phyloP scores from a whole-genome alignment of 192 early-diverging fungal species.

The Funneliformis geosporum region DNA sequence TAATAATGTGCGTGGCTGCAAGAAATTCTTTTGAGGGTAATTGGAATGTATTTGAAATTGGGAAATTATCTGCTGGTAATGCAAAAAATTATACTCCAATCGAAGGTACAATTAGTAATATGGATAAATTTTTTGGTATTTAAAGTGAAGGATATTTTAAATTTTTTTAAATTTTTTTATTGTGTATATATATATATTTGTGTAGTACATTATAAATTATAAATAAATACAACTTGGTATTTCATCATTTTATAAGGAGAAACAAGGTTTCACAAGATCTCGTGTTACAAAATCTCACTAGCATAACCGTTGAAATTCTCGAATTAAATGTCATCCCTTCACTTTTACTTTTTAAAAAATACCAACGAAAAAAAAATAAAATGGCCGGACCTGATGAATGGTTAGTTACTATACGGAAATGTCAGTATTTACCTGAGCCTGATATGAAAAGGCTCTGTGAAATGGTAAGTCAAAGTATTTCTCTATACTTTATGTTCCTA shows the following conservation, averaged over 20 bases:
- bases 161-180: background rate
- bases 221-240: too few relatives aligned
- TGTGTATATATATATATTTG: too few relatives aligned
- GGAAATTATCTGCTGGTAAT: conserved; percentile 30
- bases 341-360: background rate
- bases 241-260: too few relatives aligned
- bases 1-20: conserved; percentile 29
- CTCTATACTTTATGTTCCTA: background rate
- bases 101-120: background rate
- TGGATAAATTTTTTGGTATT: conserved; percentile 4
- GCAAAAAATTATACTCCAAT: conserved; percentile 34
- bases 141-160: background rate
- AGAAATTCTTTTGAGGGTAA: background rate
- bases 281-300: too few relatives aligned
- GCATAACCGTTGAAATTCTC: background rate
- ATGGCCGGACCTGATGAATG: conserved; percentile 92
- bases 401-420: conserved; percentile 88
- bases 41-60: conserved; percentile 29
- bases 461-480: conserved; percentile 62
- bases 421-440: conserved; percentile 89
- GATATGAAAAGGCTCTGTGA: conserved; percentile 99
- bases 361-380: conserved; percentile 9
- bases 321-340: background rate
- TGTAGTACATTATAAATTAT: too few relatives aligned
- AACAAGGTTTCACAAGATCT: too few relatives aligned